Percentiles rank a stretch among this genome's conserved stretches.
These are phyloP conservation scores for Talaromyces trachyspermus DNA, from an alignment of 495 filamentous ascomycete species.

Conservation along the genomic window DNA sequence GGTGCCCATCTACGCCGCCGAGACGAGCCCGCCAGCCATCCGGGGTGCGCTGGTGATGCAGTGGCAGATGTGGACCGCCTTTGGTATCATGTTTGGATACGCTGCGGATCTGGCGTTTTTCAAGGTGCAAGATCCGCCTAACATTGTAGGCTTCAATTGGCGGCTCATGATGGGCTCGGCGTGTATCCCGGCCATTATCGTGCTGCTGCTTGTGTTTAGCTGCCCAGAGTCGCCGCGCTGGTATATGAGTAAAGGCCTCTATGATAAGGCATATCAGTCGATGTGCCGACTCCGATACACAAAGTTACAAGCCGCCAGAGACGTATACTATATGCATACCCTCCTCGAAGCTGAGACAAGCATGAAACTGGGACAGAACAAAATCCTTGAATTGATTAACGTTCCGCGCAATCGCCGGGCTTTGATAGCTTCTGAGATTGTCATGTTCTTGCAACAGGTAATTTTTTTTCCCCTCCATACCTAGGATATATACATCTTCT, in stretches of 20 bases:
- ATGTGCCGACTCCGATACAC: conserved; percentile 60
- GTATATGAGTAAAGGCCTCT: conserved; percentile 65
- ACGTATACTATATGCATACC: conserved; percentile 74
- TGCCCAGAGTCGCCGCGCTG: conserved; percentile 74
- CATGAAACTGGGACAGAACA: conserved; percentile 53
- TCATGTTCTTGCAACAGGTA: conserved; percentile 87
- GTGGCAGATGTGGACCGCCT: conserved; percentile 86
- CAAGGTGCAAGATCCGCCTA: conserved; percentile 43
- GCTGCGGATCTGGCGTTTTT: conserved; percentile 67
- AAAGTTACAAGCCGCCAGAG: conserved; percentile 71
- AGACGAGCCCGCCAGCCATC: conserved; percentile 63
- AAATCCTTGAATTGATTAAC: conserved; percentile 60
- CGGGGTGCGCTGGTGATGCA: conserved; percentile 72
- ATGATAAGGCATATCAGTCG: conserved; percentile 57
- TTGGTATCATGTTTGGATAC: conserved; percentile 75
- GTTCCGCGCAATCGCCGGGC: conserved; percentile 76
- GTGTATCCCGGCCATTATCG: conserved; percentile 63
- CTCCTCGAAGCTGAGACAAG: conserved; percentile 60
- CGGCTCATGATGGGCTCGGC: conserved; percentile 78
- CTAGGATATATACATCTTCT: not conserved
- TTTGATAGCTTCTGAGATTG: conserved; percentile 62
- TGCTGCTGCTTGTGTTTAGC: conserved; percentile 60
- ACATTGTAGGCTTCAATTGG: conserved; percentile 68
- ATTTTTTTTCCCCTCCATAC: conserved; percentile 5
- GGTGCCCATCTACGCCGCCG: conserved; percentile 72